phyloP scores from a whole-genome alignment of 2,329 filamentous ascomycete species.

The Ophiosphaerella narmari region DNA sequence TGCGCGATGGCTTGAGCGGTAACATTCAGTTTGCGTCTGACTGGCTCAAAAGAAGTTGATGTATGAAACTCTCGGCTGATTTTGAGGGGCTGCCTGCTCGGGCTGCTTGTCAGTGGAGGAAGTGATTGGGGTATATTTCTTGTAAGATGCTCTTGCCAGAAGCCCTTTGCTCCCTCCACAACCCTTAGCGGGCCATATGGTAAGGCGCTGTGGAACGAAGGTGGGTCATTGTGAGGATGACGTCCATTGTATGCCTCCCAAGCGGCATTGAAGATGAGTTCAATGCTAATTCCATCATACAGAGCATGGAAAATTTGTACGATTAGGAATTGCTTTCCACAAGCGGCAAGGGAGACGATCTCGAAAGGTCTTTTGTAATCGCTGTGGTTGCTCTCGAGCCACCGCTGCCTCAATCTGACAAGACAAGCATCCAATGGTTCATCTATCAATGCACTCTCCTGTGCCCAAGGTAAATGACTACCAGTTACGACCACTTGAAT shows the following conservation, averaged over 20 bases:
- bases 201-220: conserved; percentile 69
- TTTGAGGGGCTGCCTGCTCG: conserved; percentile 23
- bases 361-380: conserved; percentile 60
- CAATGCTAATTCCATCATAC: conserved; percentile 83
- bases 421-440: conserved; percentile 28
- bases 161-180: conserved; percentile 57
- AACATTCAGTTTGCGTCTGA: conserved; percentile 66
- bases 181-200: conserved; percentile 68
- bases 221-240: conserved; percentile 42
- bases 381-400: conserved; percentile 59
- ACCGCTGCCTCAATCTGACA: conserved; percentile 49
- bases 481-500: conserved; percentile 70
- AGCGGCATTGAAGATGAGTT: conserved; percentile 67
- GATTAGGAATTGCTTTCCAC: conserved; percentile 51
- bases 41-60: conserved; percentile 53
- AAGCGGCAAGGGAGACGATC: conserved; percentile 49
- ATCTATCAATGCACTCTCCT: conserved; percentile 30
- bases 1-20: conserved; percentile 81
- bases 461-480: conserved; percentile 22
- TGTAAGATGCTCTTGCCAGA: conserved; percentile 69
- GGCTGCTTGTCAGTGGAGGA: conserved; percentile 26
- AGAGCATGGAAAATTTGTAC: conserved; percentile 82
- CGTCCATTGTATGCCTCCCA: conserved; percentile 54
- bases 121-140: conserved; percentile 38
- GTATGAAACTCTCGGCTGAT: conserved; percentile 42